A percentile compares a stretch with the other conserved stretches of the same genome.
Conservation (phyloP, 2,329 filamentous ascomycete species). For the Fusarium napiforme region DNA sequence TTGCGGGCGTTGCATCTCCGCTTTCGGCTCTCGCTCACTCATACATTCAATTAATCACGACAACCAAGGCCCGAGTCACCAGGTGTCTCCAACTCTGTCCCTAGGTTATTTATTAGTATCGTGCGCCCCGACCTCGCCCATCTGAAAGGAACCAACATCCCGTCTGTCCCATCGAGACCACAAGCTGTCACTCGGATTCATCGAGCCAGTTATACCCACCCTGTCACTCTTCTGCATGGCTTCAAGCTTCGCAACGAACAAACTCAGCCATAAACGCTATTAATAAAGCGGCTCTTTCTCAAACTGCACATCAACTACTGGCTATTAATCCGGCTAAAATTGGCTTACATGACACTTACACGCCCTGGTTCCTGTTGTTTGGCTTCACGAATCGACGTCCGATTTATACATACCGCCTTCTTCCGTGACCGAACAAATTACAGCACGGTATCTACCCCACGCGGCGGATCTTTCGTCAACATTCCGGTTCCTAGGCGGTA, state of each 20-base stretch:
- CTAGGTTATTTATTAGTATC: conserved; percentile 36
- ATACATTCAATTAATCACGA: conserved; percentile 38
- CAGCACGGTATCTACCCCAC: conserved; percentile 43
- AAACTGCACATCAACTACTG: conserved; percentile 9
- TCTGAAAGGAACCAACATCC: conserved; percentile 1
- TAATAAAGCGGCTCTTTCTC: conserved; percentile 28
- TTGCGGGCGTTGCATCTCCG: conserved; percentile 42
- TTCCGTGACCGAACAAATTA: conserved; percentile 35
- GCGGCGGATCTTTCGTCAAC: conserved; percentile 38
- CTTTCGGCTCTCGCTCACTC: conserved; percentile 45
- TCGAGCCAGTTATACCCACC: neutral
- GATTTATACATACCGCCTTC: conserved; percentile 36
- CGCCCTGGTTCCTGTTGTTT: neutral
- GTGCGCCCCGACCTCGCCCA: conserved; percentile 42
- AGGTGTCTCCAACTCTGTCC: conserved; percentile 37
- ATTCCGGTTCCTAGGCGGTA: conserved; percentile 41
- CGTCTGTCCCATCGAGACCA: conserved; percentile 2
- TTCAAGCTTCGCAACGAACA: conserved; percentile 13
- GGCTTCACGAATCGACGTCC: conserved; percentile 28
- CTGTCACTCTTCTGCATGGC: neutral
- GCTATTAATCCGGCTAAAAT: conserved; percentile 29
- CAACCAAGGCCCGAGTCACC: conserved; percentile 41
- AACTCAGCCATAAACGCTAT: conserved; percentile 17
- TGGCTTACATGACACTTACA: conserved; percentile 41
- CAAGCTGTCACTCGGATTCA: neutral